These are phyloP conservation scores for Herpotrichia juniperi DNA, from an alignment of 2,329 filamentous ascomycete genomes.

Conservation along the genomic window DNA sequence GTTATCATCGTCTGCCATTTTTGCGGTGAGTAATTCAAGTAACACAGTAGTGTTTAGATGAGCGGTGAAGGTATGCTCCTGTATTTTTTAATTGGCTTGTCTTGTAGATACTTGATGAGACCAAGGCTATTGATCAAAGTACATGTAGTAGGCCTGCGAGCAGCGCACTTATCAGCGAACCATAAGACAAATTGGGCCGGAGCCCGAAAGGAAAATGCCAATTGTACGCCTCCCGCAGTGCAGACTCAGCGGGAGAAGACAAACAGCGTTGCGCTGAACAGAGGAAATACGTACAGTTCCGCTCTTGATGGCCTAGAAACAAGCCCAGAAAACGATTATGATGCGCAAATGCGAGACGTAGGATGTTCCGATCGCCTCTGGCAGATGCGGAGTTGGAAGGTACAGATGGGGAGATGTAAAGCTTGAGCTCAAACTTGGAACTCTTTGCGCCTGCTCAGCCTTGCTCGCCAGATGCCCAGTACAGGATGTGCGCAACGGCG, in stretches of 20 bases:
- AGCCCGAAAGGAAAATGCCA: conserved; percentile 15
- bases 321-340: conserved; percentile 36
- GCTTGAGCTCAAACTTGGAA: conserved; percentile 28
- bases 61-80: conserved; percentile 22
- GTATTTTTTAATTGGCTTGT: conserved; percentile 46
- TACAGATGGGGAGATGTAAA: conserved; percentile 43
- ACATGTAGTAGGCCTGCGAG: conserved; percentile 45
- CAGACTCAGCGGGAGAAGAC: conserved; percentile 15
- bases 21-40: conserved; percentile 27
- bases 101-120: conserved; percentile 47
- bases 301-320: conserved; percentile 36
- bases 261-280: conserved; percentile 28
- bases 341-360: conserved; percentile 35
- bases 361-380: conserved; percentile 46
- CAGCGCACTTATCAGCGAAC: conserved; percentile 43
- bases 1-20: conserved; percentile 67
- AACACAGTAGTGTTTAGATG: conserved; percentile 13
- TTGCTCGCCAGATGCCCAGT: conserved; percentile 26
- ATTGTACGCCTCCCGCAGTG: conserved; percentile 17
- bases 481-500: conserved; percentile 30
- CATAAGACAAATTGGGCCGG: conserved; percentile 25
- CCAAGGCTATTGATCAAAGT: conserved; percentile 42
- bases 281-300: conserved; percentile 50
- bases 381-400: conserved; percentile 44
- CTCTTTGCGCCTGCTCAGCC: conserved; percentile 26